phyloP scores from a whole-genome alignment of 2,329 filamentous ascomycete species.

The Xylariaceae sp. region DNA sequence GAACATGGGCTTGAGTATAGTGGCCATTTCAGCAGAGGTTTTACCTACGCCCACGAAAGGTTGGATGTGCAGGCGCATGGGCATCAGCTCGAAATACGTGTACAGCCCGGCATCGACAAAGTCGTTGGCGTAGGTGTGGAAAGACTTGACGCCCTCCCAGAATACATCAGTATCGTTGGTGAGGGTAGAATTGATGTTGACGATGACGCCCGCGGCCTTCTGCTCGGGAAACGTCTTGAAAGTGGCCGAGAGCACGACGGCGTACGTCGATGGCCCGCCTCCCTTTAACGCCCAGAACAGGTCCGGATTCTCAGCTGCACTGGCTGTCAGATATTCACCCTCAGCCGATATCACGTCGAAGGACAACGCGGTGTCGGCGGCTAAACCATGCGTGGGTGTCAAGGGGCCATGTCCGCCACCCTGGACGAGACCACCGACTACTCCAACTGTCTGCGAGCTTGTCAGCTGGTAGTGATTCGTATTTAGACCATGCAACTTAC shows the following conservation, averaged over 20 bases:
- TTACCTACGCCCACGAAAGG: conserved; percentile 34
- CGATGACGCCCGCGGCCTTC: conserved; percentile 36
- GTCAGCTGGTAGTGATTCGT: too few species aligned
- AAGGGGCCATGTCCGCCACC: conserved; percentile 41
- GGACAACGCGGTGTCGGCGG: conserved; percentile 37
- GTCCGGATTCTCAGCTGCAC: conserved; percentile 37
- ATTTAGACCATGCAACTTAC: conserved; percentile 22
- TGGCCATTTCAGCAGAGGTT: conserved; percentile 29
- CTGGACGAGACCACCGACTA: conserved; percentile 36
- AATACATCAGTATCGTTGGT: conserved; percentile 36
- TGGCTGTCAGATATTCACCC: conserved; percentile 31
- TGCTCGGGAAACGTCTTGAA: conserved; percentile 46
- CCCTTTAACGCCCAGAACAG: conserved; percentile 51
- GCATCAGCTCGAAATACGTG: conserved; percentile 39
- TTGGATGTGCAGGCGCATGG: conserved; percentile 36
- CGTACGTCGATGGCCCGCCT: conserved; percentile 46
- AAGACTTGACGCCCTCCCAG: conserved; percentile 44
- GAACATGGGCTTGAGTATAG: conserved; percentile 30
- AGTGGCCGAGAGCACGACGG: conserved; percentile 34
- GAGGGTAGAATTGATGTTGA: conserved; percentile 33
- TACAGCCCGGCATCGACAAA: conserved; percentile 39
- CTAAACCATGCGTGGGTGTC: conserved; percentile 36
- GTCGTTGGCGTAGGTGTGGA: conserved; percentile 38
- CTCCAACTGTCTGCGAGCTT: background rate
- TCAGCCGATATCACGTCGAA: conserved; percentile 13